phyloP scores from a whole-genome alignment of 2,329 filamentous ascomycete genomes.

The Ophiostoma sp. region DNA sequence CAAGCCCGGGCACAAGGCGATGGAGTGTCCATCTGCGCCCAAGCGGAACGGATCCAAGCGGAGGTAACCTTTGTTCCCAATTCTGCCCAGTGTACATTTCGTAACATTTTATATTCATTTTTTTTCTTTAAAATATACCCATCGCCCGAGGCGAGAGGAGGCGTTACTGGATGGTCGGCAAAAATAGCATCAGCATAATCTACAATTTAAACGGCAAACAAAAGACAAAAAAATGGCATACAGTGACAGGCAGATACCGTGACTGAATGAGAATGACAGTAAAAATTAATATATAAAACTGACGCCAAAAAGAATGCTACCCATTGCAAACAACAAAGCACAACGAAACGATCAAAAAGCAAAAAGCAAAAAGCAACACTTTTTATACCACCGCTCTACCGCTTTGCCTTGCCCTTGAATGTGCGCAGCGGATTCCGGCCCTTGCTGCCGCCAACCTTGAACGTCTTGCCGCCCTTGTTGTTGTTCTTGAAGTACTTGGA shows the following conservation, averaged over 20 bases:
- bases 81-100: not conserved
- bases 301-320: slow-evolving; percentile 8
- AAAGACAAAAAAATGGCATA: not conserved
- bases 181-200: not conserved
- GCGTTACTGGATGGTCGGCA: slow-evolving; percentile 5
- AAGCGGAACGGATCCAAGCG: slow-evolving; percentile 19
- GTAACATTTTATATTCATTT: not conserved
- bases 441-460: slow-evolving; percentile 20
- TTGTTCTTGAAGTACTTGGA: slow-evolving; percentile 50
- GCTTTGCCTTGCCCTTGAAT: slow-evolving; percentile 25
- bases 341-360: not conserved
- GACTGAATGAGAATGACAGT: not conserved
- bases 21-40: slow-evolving; percentile 47
- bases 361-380: not conserved
- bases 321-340: not conserved
- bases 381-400: not conserved
- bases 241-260: not conserved
- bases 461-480: slow-evolving; percentile 39
- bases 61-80: not conserved
- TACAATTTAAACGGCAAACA: too few species aligned
- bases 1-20: slow-evolving; percentile 54
- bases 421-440: slow-evolving; percentile 27
- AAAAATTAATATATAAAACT: not conserved
- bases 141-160: slow-evolving; percentile 10
- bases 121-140: not conserved